Base-by-base conservation (phyloP, 768 basidiomycete species). In the Imleria badia region DNA sequence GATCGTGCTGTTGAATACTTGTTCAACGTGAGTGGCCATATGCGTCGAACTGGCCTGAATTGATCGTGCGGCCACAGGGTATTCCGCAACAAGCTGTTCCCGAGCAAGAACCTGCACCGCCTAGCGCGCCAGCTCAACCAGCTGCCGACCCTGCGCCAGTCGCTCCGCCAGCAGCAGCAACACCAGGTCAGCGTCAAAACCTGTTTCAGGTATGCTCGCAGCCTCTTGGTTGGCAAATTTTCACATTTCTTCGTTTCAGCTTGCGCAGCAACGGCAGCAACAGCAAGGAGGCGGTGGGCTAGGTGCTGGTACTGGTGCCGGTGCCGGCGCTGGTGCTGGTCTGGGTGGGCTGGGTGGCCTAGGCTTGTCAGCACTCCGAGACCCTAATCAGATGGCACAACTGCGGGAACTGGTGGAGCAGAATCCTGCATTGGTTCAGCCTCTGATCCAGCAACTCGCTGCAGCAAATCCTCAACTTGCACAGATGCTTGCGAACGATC, bases 1-100 rank as follows among this genome's bases (percentile, higher is more conserved):
- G 94, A 98, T 63, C 83, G 97, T 30, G 97, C 97, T 8, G 96
- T 94, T n/a, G 97, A 99, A 71, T 99, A 99, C 72, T 76, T 99
- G 51, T 87, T 98, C 83, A 96, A 68, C 56, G 96, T 95, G 62
- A 60, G 87, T 75, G 44, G 38, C 43, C 20, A 43, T 34, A 45
- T 51, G 51, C 47, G 34, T n/a, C 36, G 19, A 35, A 45, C 22
- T 36, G n/a, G 33, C 36, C 46, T 52, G 36, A 45, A 30, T 34
- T n/a, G 60, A 57, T 53, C 52, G 51, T 26, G 22, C 20, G 30
- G 51, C 52, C 20, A 52, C 52, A 94, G 92, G 94, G 91, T 39
- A 93, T 94, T 58, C 91, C 26, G 51, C 52, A 23, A 52, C 52
- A 94, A 91, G 93, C 91, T 39, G 92, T 94, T 59, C 91, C 94